Evolutionary conservation across 2,329 filamentous ascomycete species (phyloP), one percentile per base, ranked within the genome.

Genomic region (Botrytis hyacinthi): DNA sequence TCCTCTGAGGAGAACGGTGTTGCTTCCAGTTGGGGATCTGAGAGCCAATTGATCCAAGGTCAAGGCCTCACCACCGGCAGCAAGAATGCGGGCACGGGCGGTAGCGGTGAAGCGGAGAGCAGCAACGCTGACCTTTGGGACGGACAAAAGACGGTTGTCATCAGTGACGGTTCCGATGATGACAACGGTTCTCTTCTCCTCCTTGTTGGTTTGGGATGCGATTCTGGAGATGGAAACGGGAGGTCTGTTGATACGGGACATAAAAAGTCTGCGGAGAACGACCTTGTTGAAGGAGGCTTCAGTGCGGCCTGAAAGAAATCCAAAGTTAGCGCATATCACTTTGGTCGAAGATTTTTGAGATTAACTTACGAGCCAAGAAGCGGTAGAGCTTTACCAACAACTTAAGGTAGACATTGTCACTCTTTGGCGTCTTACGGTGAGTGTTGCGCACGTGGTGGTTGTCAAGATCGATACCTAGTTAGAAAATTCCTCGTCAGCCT

Each of bases 251-350:
- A 97, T 97, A 87, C 95, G 94, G 85, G 94, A 97, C 93, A 96
- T 97, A 84, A 97, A 97, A 76, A 99, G 92, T 83, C 96, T 93
- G 85, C 95, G 94, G 82, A 99, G 93, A 83, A 99, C 91, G 82
- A 96, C 93, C 90, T 97, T 97, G 93, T 99, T 99, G 93, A 99
- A 99, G 87, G 90, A 90, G 79, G 94, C 90, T 85, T 98, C 96
- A 84, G 96, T 99, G 84, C 96, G 95, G 87, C 94, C 93, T 97
- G 71, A 16, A 14, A 73, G 9, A 37, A 42, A 51, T 73, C 22
- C 71, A 60, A 61, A 70, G 48, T 57, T 32, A 65, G 67, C 48
- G 42, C 26, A 44, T n/a, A 8, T 73, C 44, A 60, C 5, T 42
- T 69, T 7, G 7, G 40, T 48, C 44, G 9, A 20, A 7, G 35